Evolutionary conservation across 73 alveolate species (phyloP), one percentile per base, ranked within the genome.

Genomic region (Symbiodinium pilosum): DNA sequence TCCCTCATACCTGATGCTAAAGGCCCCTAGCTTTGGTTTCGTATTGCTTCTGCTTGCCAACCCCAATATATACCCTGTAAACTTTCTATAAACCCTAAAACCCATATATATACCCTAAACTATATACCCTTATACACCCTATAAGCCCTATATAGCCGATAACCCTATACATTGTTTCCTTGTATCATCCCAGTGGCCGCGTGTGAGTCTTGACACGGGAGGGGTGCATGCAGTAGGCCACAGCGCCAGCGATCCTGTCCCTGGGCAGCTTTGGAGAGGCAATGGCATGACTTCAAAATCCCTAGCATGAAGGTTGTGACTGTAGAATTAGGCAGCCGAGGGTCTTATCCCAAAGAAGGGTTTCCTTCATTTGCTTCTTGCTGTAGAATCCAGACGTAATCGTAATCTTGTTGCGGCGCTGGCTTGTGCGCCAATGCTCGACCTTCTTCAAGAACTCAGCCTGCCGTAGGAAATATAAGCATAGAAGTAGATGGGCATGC

Each of bases 181-280:
- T n/a, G n/a, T n/a, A n/a, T n/a, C n/a, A n/a, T n/a, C 40, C 40
- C 84, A 28, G 42, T 16, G 51, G 12, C 87, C 87, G 34, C 24
- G 51, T 38, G 51, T 77, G 87, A 9, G 87, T 34, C 51, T 77
- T 77, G 87, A 77, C 84, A 40, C 94, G 36, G 84, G 64, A 16
- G 30, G 71, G 41, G 83, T 86, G 40, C 32, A 43, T n/a, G 36
- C 93, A 86, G 39, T 30, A 86, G 2, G 26, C 38, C 28, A 39
- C 59, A 6, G 36, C 93, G 9, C 51, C 93, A 4, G 36, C 38
- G 81, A 86, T 86, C 24, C 93, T 43, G 9, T 86, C 32, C 93
- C 93, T 86, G 34, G 14, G 26, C 43, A 77, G 40, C n/a, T 30
- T 11, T 14, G 4, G 21, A 0, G 64, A 16, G 64, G 7, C 16